Conservation (phyloP, 2,329 filamentous ascomycete genomes). For the Diaporthe vaccinii region DNA sequence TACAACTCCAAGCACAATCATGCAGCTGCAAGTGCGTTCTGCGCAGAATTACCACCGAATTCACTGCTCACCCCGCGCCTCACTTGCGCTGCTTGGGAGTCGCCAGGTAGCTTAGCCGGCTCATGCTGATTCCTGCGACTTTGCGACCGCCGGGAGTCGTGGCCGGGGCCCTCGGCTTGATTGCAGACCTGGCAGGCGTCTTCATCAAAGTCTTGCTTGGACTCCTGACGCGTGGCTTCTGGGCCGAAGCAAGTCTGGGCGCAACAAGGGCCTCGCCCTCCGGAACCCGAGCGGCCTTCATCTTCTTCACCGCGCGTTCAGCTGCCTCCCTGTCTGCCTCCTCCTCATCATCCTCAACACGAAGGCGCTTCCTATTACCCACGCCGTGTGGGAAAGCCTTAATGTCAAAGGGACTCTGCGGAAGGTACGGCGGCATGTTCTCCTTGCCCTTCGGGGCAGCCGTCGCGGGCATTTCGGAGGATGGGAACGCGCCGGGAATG, state of each 20-base stretch:
- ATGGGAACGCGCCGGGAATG: constrained; percentile 71
- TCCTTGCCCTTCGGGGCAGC: constrained; percentile 65
- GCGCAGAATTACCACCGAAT: not conserved
- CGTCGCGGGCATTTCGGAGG: constrained; percentile 46
- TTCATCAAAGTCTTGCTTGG: constrained; percentile 37
- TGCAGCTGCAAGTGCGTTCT: not conserved
- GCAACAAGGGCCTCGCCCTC: constrained; percentile 68
- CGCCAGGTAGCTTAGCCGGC: constrained; percentile 36
- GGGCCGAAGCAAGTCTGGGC: constrained; percentile 55
- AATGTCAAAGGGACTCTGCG: constrained; percentile 48
- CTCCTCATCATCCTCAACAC: constrained; percentile 70
- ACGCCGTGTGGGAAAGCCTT: constrained; percentile 72
- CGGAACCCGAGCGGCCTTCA: constrained; percentile 61
- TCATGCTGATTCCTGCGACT: constrained; percentile 31
- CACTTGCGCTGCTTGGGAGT: constrained; percentile 41
- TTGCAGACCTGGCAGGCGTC: constrained; percentile 30
- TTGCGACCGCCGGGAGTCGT: constrained; percentile 36
- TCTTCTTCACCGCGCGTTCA: constrained; percentile 71
- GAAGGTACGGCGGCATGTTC: constrained; percentile 58
- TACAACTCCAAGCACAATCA: not conserved
- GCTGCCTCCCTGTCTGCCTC: constrained; percentile 63
- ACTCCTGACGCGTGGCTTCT: constrained; percentile 26
- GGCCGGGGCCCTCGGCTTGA: constrained; percentile 34
- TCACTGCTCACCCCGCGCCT: not conserved
- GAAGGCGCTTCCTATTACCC: constrained; percentile 74